Conservation (phyloP, 2,329 filamentous ascomycete species). For the Cladosporium sp. region DNA sequence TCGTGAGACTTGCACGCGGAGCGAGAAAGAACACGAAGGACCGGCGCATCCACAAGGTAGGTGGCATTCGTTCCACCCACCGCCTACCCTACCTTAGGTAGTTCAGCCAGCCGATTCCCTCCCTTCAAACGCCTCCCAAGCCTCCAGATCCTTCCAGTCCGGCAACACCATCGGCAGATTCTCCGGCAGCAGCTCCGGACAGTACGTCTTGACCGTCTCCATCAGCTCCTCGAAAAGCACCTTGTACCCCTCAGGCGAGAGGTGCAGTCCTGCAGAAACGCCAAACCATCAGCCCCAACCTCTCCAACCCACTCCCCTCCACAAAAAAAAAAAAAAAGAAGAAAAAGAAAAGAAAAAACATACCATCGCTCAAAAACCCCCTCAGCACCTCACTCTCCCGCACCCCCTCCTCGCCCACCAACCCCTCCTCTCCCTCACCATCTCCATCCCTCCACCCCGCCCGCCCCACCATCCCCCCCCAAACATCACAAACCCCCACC, state of each 20-base stretch:
- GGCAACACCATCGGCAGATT: slow-evolving; percentile 49
- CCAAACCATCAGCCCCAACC: background rate
- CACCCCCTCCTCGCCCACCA: slow-evolving; percentile 53
- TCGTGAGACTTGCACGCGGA: no score
- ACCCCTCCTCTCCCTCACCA: slow-evolving; percentile 27
- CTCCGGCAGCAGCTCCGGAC: slow-evolving; percentile 51
- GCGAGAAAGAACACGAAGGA: no score
- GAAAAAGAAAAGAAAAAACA: background rate
- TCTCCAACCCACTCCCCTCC: background rate
- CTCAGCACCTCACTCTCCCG: slow-evolving; percentile 51
- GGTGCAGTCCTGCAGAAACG: slow-evolving; percentile 43
- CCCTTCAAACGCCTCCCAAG: slow-evolving; percentile 15
- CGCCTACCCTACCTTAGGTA: no score
- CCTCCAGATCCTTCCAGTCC: slow-evolving; percentile 40
- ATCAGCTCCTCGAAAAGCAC: slow-evolving; percentile 51
- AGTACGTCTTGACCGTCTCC: slow-evolving; percentile 43
- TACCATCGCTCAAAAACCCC: slow-evolving; percentile 48
- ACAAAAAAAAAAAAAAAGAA: background rate
- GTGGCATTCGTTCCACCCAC: no score
- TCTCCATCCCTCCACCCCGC: slow-evolving; percentile 41
- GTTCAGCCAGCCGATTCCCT: no score
- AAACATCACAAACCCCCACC: slow-evolving; percentile 70
- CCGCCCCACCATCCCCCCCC: slow-evolving; percentile 67
- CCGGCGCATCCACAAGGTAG: no score
- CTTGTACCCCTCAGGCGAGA: slow-evolving; percentile 50